Evolutionary conservation across 1,284 basidiomycete species (phyloP).

Genomic region (Cutaneotrichosporon cutaneum): DNA sequence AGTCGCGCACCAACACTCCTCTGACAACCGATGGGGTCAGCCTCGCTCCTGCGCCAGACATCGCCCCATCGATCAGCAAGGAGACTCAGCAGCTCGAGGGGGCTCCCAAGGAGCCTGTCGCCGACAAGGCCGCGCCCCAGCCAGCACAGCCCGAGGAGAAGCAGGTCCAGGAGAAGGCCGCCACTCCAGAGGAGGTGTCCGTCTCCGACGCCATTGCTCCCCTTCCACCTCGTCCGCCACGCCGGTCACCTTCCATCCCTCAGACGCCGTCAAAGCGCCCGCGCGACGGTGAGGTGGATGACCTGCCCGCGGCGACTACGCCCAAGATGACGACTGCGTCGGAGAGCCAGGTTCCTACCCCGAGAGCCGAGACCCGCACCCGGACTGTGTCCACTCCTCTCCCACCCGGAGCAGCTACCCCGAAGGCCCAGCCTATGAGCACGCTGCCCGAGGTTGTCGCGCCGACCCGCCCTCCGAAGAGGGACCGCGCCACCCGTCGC

Average conservation of each 20-base stretch:
- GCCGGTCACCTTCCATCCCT: constrained; percentile 2
- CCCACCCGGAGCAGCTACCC: constrained; percentile 22
- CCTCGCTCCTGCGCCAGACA: neutral
- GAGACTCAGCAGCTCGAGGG: neutral
- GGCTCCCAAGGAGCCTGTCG: too few species aligned
- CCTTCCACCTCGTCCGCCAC: constrained; percentile 12
- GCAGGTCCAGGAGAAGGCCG: neutral
- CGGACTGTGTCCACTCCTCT: constrained; percentile 9
- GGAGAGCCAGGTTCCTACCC: constrained; percentile 7
- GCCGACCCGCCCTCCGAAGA: constrained; percentile 17
- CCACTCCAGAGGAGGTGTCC: neutral
- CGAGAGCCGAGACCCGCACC: constrained; percentile 8
- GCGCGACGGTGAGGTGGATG: constrained; percentile 18
- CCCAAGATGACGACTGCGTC: constrained; percentile 15
- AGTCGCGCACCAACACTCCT: neutral
- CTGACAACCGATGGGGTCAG: neutral
- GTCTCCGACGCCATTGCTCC: neutral
- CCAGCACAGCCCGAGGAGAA: neutral
- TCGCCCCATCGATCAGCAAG: neutral
- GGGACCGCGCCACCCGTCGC: constrained; percentile 58
- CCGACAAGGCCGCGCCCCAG: neutral
- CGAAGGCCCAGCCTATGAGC: constrained; percentile 18
- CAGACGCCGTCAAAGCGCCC: constrained; percentile 19
- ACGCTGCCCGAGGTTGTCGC: constrained; percentile 4
- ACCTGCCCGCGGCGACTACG: constrained; percentile 8